These are phyloP conservation scores for Panicum virgatum DNA, from an alignment of 202 grass and related monocot species.

Conservation along the genomic window DNA sequence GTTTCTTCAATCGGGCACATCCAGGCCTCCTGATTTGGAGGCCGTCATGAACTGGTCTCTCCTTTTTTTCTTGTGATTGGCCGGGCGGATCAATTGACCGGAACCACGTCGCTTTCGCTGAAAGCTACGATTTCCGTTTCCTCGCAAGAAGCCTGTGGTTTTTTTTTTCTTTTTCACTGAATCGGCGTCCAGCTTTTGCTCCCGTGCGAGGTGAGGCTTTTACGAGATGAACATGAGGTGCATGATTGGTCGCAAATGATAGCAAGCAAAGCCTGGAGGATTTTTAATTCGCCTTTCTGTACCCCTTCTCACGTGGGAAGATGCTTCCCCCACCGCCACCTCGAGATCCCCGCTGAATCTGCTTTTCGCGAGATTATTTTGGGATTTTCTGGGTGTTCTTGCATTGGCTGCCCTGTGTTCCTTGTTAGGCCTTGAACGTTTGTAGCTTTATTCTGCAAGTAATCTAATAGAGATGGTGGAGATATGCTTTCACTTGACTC, in stretches of 20 bases:
- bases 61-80: neutral
- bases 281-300: conserved; percentile 46
- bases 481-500: conserved; percentile 44
- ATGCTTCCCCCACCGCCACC: conserved; percentile 38
- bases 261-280: conserved; percentile 32
- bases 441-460: conserved; percentile 41
- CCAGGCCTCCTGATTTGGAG: conserved; percentile 26
- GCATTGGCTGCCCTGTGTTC: conserved; percentile 10
- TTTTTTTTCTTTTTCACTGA: neutral
- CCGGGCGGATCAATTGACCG: conserved; percentile 5
- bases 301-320: conserved; percentile 53
- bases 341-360: conserved; percentile 47
- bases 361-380: conserved; percentile 24
- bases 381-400: conserved; percentile 38
- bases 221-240: conserved; percentile 19
- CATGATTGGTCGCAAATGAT: conserved; percentile 25
- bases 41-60: neutral
- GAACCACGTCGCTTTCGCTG: conserved; percentile 2
- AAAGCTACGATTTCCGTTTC: conserved; percentile 31
- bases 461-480: conserved; percentile 25
- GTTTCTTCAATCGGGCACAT: conserved; percentile 13
- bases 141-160: conserved; percentile 9
- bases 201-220: neutral
- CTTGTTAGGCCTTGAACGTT: conserved; percentile 22
- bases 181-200: neutral